Evolutionary conservation across 257 asterid genomes (phyloP).

Genomic region (Phtheirospermum japonicum): DNA sequence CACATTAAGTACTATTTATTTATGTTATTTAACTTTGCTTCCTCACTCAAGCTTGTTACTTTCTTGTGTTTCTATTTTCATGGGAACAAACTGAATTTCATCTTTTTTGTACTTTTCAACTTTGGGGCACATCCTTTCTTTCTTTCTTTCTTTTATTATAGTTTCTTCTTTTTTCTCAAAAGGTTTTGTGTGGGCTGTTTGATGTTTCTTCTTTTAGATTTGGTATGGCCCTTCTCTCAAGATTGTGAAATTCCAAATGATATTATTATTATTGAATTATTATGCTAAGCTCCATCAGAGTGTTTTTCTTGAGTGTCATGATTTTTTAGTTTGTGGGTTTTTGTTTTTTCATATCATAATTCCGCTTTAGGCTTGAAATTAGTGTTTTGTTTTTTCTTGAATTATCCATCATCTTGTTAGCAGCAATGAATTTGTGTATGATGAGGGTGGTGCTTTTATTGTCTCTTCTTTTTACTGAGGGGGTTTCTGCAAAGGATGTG

Average conservation of each 20-base stretch:
- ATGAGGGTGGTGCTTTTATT: slow-evolving; percentile 27
- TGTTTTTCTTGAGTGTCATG: not conserved
- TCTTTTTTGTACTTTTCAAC: slow-evolving; percentile 3
- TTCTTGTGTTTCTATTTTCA: not conserved
- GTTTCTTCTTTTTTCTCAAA: not conserved
- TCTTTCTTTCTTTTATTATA: not conserved
- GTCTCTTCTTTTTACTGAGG: slow-evolving; percentile 24
- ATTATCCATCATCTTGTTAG: slow-evolving; percentile 4
- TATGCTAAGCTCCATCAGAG: not conserved
- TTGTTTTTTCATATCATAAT: too few relatives aligned
- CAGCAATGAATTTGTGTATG: slow-evolving; percentile 31
- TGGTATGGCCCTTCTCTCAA: slow-evolving; percentile 16
- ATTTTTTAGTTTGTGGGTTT: too few relatives aligned
- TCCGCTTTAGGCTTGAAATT: not conserved
- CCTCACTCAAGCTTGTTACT: slow-evolving; percentile 3
- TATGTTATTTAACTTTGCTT: not conserved
- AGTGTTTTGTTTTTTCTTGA: not conserved
- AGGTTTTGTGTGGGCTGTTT: slow-evolving; percentile 25
- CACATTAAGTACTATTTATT: not conserved
- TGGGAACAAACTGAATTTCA: not conserved
- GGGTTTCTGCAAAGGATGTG: slow-evolving; percentile 33
- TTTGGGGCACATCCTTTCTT: too few relatives aligned
- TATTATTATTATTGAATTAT: not conserved
- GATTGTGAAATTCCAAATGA: slow-evolving; percentile 12
- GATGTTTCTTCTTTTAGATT: slow-evolving; percentile 29